Base-by-base conservation (phyloP, 2,329 filamentous ascomycete genomes). In the Colletotrichum cereale region DNA sequence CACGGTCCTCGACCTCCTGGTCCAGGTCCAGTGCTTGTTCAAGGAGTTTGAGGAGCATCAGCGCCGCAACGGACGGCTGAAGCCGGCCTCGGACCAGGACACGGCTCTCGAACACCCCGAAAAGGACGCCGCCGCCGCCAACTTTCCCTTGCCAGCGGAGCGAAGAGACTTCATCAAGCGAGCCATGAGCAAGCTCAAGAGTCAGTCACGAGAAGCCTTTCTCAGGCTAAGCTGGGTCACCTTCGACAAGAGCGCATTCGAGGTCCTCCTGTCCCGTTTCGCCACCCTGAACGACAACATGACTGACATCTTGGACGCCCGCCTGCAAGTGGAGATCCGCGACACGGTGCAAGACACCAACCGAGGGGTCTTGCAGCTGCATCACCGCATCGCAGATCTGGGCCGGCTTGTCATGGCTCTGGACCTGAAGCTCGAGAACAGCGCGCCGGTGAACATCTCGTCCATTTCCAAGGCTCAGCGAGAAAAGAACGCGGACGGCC, bases 261-360 rank as follows among this genome's bases (percentile, higher is more conserved):
- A 86, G 76, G 76, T 75, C 21, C 75, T 86, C 26, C 78, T 86
- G 5, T 79, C 80, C 57, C 79, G 82, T 58, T 86, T 86, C 71
- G 80, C 84, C 0, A 74, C 79, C 6, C 76, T 86, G 7, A 86
- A 86, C 73, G 84, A 86, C 73, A 83, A 79, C 73, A 86, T 86
- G 81, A 86, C 83, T 34, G 81, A 84, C 65, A 83, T 86, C 6
- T 77, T 86, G 11, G 84, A 86, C 63, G 82, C 84, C 40, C 80
- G 82, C 4, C 76, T 86, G 67, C 84, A 86, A 72, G 80, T 83
- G 3, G 85, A 86, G 73, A 85, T 86, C 62, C 82, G 83, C 31
- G 78, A 84, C 42, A 85, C 83, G 0, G 84, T 85, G 3, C 83
- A 86, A 69, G 84, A 86, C 63, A 86, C 84, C 4, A 86, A 86